Evolutionary conservation across 2,329 filamentous ascomycete genomes (phyloP).

Genomic region (Microsporum ferrugineum): DNA sequence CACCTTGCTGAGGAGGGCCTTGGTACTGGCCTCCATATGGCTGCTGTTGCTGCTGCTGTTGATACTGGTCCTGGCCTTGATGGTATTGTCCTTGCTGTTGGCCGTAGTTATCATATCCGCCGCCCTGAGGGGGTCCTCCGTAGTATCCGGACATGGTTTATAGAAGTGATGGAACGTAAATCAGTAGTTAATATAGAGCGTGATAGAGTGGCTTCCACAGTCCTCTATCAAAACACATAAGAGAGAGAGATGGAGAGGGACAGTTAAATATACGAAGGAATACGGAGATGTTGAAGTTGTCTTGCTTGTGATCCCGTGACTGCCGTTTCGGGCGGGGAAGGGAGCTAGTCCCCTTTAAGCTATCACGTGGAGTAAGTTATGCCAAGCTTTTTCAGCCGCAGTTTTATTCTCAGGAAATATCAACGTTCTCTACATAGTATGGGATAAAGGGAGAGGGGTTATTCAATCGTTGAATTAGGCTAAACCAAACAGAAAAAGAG

Average conservation of each 20-base stretch:
- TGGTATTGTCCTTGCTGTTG: constrained; percentile 9
- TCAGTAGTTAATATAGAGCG: background rate
- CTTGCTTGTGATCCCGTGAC: background rate
- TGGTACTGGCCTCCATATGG: constrained; percentile 14
- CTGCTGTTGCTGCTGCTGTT: constrained; percentile 5
- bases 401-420: background rate
- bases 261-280: background rate
- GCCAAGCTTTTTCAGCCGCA: constrained; percentile 3
- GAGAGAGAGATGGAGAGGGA: background rate
- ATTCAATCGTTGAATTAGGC: background rate
- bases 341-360: background rate
- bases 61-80: constrained; percentile 15
- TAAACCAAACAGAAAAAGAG: background rate
- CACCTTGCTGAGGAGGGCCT: constrained; percentile 14
- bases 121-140: constrained; percentile 6
- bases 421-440: background rate
- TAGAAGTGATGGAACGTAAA: background rate
- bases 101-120: constrained; percentile 4
- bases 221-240: background rate
- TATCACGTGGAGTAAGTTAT: background rate
- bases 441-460: background rate
- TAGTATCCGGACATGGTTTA: constrained; percentile 12
- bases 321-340: background rate
- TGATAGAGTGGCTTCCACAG: background rate
- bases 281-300: background rate